Base-by-base conservation (phyloP, 1,284 basidiomycete genomes). In the Ustilago tritici region DNA sequence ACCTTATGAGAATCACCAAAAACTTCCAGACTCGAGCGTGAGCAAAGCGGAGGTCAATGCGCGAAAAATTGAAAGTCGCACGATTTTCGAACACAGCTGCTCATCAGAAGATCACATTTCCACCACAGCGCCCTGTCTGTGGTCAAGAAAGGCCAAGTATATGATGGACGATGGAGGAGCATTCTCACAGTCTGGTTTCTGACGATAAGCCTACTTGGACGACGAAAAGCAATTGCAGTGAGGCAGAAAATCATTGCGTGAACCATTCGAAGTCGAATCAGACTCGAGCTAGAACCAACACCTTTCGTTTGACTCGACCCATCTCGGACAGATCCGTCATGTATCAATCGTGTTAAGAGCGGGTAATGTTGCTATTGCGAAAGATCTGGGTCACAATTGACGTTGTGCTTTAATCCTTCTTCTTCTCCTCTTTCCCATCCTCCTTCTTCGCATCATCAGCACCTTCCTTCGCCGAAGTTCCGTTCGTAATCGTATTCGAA, bases 371-470 rank as follows among this genome's bases (percentile, higher is more conserved):
- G 6, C 40, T 19, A 14, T 60, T 59, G 40, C 32, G 2, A 54
- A 38, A 19, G 43, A 36, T 32, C n/a, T 19, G 19, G 14, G 31
- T n/a, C 9, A 43, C 47, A 32, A n/a, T n/a, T 34, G 19, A 15
- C 17, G 19, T 14, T n/a, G 1, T 2, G n/a, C 9, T 17, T 23
- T 58, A 67, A 10, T 67, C 65, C 40, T 68, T 52, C 79, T 86
- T 85, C 73, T 86, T 84, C 12, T 87, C 85, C 61, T 85, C 86
- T 65, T 86, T 87, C 11, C 85, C 84, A 58, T 88, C 86, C 35
- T 85, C 86, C 50, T 85, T 86, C 65, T 73, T 74, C 12, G 86
- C 85, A 62, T 85, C 86, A 61, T 85, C 86, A 8, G 85, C 84
- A 57, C 87, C 87, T 35, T 85, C 86, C 52, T 86, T 86, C 55